These are phyloP conservation scores for Inonotus obliquus DNA, from an alignment of 1,284 basidiomycete genomes.

Conservation along the genomic window DNA sequence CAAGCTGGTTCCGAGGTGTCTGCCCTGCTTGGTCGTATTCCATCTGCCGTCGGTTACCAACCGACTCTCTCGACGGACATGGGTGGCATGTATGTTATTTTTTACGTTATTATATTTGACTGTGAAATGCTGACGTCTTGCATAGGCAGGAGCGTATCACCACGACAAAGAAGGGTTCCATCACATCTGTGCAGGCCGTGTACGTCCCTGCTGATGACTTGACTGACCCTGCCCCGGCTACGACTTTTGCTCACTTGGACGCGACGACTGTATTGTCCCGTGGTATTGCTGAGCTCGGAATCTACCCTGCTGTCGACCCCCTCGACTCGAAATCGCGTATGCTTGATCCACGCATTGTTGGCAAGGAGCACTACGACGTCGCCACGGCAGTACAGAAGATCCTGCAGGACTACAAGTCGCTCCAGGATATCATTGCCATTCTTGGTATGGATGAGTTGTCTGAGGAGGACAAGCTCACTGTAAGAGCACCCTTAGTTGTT, in stretches of 20 bases:
- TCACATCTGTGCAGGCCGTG: constrained; percentile 93
- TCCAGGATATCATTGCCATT: constrained; percentile 96
- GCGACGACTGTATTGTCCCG: constrained; percentile 98
- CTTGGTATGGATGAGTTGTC: constrained; percentile 99
- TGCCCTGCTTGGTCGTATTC: constrained; percentile 98
- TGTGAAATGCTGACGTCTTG: constrained; percentile 19
- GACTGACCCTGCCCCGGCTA: constrained; percentile 99
- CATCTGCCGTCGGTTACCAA: constrained; percentile 99
- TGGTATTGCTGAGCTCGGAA: constrained; percentile 99
- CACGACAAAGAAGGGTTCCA: constrained; percentile 99
- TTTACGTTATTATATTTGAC: not conserved
- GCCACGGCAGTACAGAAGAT: constrained; percentile 97
- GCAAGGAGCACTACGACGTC: constrained; percentile 90
- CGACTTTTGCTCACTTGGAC: constrained; percentile 99
- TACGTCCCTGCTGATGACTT: constrained; percentile 99
- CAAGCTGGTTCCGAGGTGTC: constrained; percentile 99
- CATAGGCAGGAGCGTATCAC: constrained; percentile 95
- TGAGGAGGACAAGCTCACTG: constrained; percentile 98
- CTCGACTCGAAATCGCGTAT: constrained; percentile 99
- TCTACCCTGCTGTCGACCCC: constrained; percentile 99
- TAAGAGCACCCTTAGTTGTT: constrained; percentile 36
- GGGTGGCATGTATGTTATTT: constrained; percentile 90
- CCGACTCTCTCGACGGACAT: constrained; percentile 99
- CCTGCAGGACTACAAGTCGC: constrained; percentile 99
- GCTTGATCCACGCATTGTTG: constrained; percentile 97